Evolutionary conservation across 148 eudicot genomes (phyloP).

Genomic region (Diospyros lotus): DNA sequence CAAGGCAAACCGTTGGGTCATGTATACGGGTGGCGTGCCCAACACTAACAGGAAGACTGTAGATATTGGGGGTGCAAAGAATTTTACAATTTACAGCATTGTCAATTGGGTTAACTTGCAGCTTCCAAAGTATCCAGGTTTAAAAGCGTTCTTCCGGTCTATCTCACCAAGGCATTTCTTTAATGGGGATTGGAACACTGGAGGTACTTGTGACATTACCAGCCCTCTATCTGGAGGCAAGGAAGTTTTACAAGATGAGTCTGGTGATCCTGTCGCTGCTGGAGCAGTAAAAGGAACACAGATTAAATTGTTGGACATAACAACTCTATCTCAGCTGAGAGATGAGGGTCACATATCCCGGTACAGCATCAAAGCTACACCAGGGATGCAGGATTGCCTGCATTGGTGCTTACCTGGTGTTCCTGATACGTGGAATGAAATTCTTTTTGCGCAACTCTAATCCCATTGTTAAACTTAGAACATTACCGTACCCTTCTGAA

Average conservation of each 20-base stretch:
- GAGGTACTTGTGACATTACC: slow-evolving; percentile 61
- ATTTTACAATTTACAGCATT: slow-evolving; percentile 43
- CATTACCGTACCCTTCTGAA: too few species aligned
- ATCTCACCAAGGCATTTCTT: slow-evolving; percentile 66
- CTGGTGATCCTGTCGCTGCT: slow-evolving; percentile 34
- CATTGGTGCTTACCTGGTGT: slow-evolving; percentile 76
- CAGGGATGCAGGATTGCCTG: slow-evolving; percentile 52
- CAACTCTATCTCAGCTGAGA: slow-evolving; percentile 56
- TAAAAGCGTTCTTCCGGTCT: slow-evolving; percentile 52
- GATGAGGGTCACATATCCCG: slow-evolving; percentile 59
- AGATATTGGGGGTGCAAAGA: slow-evolving; percentile 37
- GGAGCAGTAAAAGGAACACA: slow-evolving; percentile 50
- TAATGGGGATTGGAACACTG: slow-evolving; percentile 70
- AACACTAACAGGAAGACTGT: slow-evolving; percentile 27
- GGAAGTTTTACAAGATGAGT: slow-evolving; percentile 37
- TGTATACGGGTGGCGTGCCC: slow-evolving; percentile 46
- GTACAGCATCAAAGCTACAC: slow-evolving; percentile 40
- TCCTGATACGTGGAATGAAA: slow-evolving; percentile 69
- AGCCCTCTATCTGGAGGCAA: slow-evolving; percentile 36
- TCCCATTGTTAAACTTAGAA: too few species aligned
- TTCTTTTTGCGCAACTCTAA: slow-evolving; percentile 51
- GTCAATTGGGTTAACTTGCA: slow-evolving; percentile 54
- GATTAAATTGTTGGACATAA: slow-evolving; percentile 47
- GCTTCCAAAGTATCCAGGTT: slow-evolving; percentile 37
- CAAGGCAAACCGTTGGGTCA: slow-evolving; percentile 43